Conservation (phyloP, 1,284 basidiomycete genomes). For the Malassezia nana region DNA sequence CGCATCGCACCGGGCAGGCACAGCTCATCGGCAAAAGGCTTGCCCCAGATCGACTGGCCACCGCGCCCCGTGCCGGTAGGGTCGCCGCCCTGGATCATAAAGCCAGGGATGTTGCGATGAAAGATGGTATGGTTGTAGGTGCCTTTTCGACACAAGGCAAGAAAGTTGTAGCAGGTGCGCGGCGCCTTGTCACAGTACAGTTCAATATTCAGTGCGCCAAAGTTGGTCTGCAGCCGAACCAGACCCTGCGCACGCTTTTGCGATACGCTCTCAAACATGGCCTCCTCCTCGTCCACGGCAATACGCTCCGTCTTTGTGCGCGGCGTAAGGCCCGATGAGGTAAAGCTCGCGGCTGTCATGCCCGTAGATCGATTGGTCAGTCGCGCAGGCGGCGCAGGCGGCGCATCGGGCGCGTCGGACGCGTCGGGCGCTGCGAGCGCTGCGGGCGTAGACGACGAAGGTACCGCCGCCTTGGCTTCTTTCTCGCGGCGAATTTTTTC, state of each 20-base stretch:
- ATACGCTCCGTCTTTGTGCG: slow-evolving; percentile 67
- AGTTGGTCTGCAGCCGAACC: slow-evolving; percentile 69
- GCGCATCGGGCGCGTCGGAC: slow-evolving; percentile 5
- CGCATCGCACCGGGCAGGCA: slow-evolving; percentile 49
- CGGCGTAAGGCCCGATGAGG: slow-evolving; percentile 79
- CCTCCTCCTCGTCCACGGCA: slow-evolving; percentile 79
- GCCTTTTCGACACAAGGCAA: slow-evolving; percentile 59
- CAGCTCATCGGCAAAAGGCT: slow-evolving; percentile 85
- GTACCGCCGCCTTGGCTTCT: background rate
- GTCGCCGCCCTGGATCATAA: slow-evolving; percentile 97
- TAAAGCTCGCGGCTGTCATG: slow-evolving; percentile 80
- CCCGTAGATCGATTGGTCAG: slow-evolving; percentile 81
- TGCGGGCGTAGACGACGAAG: background rate
- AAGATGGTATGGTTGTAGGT: slow-evolving; percentile 80
- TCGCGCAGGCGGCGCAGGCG: slow-evolving; percentile 59
- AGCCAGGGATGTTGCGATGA: slow-evolving; percentile 87
- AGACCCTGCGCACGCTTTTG: slow-evolving; percentile 23
- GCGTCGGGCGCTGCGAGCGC: background rate
- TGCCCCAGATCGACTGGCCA: slow-evolving; percentile 87
- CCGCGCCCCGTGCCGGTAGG: slow-evolving; percentile 90
- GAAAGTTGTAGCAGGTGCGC: slow-evolving; percentile 90
- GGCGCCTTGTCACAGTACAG: slow-evolving; percentile 83
- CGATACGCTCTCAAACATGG: slow-evolving; percentile 66
- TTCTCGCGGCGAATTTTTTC: slow-evolving; percentile 17
- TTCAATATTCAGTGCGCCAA: slow-evolving; percentile 82